Evolutionary conservation across 768 basidiomycete species (phyloP).

Genomic region (Xerocomus brunneocitrinus): DNA sequence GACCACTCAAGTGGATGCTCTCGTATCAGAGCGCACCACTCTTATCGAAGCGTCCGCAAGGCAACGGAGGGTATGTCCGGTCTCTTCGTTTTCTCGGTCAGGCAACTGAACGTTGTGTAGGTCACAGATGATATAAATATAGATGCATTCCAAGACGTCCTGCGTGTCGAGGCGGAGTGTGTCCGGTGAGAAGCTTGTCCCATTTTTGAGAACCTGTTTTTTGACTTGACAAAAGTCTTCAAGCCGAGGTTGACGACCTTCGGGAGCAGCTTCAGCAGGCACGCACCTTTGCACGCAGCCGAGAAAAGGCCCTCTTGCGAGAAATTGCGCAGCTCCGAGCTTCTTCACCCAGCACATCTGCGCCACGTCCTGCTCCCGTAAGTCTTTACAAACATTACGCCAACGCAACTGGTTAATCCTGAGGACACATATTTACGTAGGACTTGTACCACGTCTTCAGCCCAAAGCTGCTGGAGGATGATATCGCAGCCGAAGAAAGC

Average conservation of each 20-base stretch:
- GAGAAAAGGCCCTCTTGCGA: slow-evolving; percentile 33
- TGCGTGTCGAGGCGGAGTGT: slow-evolving; percentile 34
- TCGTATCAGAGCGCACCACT: slow-evolving; percentile 34
- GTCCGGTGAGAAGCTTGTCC: slow-evolving; percentile 24
- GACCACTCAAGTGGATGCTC: slow-evolving; percentile 33
- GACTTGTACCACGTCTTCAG: slow-evolving; percentile 5
- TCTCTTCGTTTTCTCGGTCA: neutral
- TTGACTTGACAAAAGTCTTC: slow-evolving; percentile 24
- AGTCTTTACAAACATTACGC: neutral
- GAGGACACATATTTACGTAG: neutral
- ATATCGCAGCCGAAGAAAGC: slow-evolving; percentile 37
- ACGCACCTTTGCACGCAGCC: slow-evolving; percentile 18
- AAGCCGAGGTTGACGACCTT: slow-evolving; percentile 26
- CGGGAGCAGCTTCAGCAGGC: slow-evolving; percentile 29
- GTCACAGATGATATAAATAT: slow-evolving; percentile 13
- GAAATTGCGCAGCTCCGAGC: slow-evolving; percentile 25
- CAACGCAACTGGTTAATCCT: neutral
- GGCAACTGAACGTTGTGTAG: neutral
- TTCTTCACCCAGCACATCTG: slow-evolving; percentile 1
- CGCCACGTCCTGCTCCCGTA: slow-evolving; percentile 3
- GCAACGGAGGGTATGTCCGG: slow-evolving; percentile 21
- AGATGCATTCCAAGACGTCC: slow-evolving; percentile 21
- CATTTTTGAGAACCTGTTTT: neutral
- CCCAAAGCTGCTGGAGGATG: slow-evolving; percentile 28
- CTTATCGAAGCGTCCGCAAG: slow-evolving; percentile 23